These are phyloP conservation scores for Colletotrichum cordylinicola DNA, from an alignment of 2,329 filamentous ascomycete genomes.

Conservation along the genomic window DNA sequence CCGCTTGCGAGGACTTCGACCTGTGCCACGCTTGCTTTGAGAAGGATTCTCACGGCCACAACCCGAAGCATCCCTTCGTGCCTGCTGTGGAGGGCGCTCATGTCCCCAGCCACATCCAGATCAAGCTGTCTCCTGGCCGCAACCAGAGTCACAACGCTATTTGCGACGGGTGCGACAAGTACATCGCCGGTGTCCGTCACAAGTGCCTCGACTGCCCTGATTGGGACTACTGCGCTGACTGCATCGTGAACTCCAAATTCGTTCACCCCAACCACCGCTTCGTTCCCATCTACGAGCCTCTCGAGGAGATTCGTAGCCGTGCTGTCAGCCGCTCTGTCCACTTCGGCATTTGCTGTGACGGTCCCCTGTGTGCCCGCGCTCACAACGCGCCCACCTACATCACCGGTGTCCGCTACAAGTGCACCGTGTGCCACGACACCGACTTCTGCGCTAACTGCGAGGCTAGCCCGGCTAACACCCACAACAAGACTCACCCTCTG, in stretches of 20 bases:
- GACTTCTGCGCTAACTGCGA: conserved; percentile 97
- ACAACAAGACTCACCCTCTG: conserved; percentile 95
- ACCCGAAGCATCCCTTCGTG: conserved; percentile 83
- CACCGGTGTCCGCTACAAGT: conserved; percentile 91
- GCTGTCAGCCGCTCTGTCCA: conserved; percentile 61
- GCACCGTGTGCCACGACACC: conserved; percentile 90
- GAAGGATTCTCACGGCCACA: conserved; percentile 82
- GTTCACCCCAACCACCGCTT: conserved; percentile 88
- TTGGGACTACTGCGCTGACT: conserved; percentile 91
- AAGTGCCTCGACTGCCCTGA: conserved; percentile 98
- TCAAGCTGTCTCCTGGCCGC: conserved; percentile 79
- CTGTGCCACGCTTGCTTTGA: conserved; percentile 85
- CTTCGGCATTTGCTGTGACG: conserved; percentile 91
- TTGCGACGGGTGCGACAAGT: conserved; percentile 92
- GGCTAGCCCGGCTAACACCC: conserved; percentile 79
- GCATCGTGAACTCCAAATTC: conserved; percentile 69
- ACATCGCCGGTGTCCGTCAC: conserved; percentile 87
- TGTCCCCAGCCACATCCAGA: conserved; percentile 66
- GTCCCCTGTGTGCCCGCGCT: conserved; percentile 76
- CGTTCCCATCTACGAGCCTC: conserved; percentile 81
- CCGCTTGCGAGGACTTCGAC: conserved; percentile 86
- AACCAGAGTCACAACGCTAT: conserved; percentile 85
- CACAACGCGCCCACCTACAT: conserved; percentile 70
- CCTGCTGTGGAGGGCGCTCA: conserved; percentile 68
- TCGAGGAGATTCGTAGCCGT: conserved; percentile 48